Evolutionary conservation across 1,284 basidiomycete species (phyloP).

Genomic region (Tremellales sp.): DNA sequence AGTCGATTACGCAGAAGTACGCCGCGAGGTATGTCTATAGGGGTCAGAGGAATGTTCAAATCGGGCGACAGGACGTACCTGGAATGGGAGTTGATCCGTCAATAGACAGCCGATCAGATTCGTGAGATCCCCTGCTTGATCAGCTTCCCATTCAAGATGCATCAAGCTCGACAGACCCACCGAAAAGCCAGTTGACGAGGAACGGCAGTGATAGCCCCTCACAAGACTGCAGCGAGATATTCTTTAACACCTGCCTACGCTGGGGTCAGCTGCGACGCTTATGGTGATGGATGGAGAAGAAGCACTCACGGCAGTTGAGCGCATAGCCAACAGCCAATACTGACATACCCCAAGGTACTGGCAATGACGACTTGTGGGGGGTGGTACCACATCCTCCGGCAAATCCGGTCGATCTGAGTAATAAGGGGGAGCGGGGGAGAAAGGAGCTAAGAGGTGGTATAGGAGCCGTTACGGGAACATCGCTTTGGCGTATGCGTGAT

Average conservation of each 20-base stretch:
- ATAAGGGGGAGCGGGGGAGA: neutral
- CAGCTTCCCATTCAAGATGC: conserved; percentile 1
- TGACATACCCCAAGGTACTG: conserved; percentile 63
- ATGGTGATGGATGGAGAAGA: neutral
- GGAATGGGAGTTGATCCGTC: conserved; percentile 89
- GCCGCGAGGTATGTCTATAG: conserved; percentile 75
- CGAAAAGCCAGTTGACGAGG: conserved; percentile 81
- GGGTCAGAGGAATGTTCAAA: neutral
- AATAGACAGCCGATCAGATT: conserved; percentile 83
- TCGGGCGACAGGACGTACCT: conserved; percentile 55
- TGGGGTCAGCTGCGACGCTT: neutral
- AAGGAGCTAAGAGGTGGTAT: neutral
- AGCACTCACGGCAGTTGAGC: conserved; percentile 82
- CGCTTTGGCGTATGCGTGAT: no score
- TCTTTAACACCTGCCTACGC: conserved; percentile 72
- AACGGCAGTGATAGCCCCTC: conserved; percentile 86
- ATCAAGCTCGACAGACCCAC: conserved; percentile 51
- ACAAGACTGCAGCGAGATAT: conserved; percentile 66
- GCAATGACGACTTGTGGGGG: conserved; percentile 14
- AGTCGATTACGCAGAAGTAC: conserved; percentile 80
- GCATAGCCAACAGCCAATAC: conserved; percentile 81
- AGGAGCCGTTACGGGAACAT: no score
- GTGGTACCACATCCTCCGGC: neutral
- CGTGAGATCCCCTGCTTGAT: conserved; percentile 69
- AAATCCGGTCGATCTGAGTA: neutral